Base-by-base conservation (phyloP, 2,329 filamentous ascomycete species). In the Neospermospora avenae region DNA sequence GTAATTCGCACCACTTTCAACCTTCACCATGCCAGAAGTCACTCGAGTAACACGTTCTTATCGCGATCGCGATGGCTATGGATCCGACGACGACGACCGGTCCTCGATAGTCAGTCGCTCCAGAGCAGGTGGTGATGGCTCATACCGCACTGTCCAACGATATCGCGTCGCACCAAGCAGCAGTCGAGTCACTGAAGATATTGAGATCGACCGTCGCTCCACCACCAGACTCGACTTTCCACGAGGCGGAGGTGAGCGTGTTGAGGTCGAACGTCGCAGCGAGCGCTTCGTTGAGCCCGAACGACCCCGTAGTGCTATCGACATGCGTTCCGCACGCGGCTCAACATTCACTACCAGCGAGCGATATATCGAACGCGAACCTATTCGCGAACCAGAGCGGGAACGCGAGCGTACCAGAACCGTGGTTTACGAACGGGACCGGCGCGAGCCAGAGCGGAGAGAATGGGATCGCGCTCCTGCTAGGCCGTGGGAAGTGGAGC, bases 391-490 rank as follows among this genome's bases (percentile, higher is more conserved):
- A 37, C 60, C 62, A 8, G 61, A 59, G 34, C 59, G 35, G 14
- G 55, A 69, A 41, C 62, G 66, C 6, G 69, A 71, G 57, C 66
- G 64, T 35, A 68, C 67, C 11, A 64, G 72, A 54, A 74, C 74
- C 20, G 66, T 74, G 22, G 71, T 75, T 31, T 77, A 75, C 62
- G 77, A 78, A 44, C 64, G 77, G 59, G 79, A 81, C 49, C 79
- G 78, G 74, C 74, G 75, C 34, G 66, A 68, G 52, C 55, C 61
- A 46, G 56, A 75, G 37, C 71, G 68, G 52, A 69, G 67, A n/a
- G 59, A 72, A 41, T 77, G 74, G 65, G 76, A 77, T 31, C 63
- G 69, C 3, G 63, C 57, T 35, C 55, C 59, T 14, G 51, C 61
- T 44, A 65, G 64, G 48, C 60, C 62, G 28, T 70, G 69, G 69